Evolutionary conservation across 257 asterid species (phyloP), one percentile per base, ranked within the genome.

Genomic region (Gentiana macrophylla): DNA sequence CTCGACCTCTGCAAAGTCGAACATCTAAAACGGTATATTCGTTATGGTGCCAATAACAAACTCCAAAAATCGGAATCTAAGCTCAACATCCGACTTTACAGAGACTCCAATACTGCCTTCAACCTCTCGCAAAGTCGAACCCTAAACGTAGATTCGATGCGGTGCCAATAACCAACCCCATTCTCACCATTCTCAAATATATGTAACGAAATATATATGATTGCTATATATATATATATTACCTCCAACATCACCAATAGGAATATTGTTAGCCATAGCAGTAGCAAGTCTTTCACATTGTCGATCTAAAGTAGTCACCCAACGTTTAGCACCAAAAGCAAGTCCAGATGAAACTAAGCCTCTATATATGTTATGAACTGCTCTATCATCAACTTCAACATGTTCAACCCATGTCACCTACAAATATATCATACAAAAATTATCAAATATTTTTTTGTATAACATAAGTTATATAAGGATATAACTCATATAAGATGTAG

Each of bases 331-430:
- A 6, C 72, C 61, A 52, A 67, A 72, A 6, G 64, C 77, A 13
- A 71, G 78, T 4, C 74, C 70, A 51, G 83, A 62, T 49, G 48
- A 38, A 53, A 74, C 53, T 45, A 62, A 45, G 13, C 51, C 60
- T 56, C 52, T 66, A 56, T 70, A 69, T 76, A 67, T 62, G 12
- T 53, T 5, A 1, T 68, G 74, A 35, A 43, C 54, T 37, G 9
- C 50, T 38, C 56, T 53, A 37, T 69, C 13, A 60, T 52, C 32
- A 12, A 67, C 74, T 33, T 67, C 65, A 71, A 60, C 75, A 49
- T 80, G 74, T 67, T 80, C 92, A 73, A 83, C 81, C 83, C 86
- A 80, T 35, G 78, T 83, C 12, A 83, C 84, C 83, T 77, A 48
- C 13, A 34, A 53, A 2, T 12, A 0, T 1, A 3, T 1, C n/a